Evolutionary conservation across 257 asterid species (phyloP).

Genomic region (Forsythia viridissima): DNA sequence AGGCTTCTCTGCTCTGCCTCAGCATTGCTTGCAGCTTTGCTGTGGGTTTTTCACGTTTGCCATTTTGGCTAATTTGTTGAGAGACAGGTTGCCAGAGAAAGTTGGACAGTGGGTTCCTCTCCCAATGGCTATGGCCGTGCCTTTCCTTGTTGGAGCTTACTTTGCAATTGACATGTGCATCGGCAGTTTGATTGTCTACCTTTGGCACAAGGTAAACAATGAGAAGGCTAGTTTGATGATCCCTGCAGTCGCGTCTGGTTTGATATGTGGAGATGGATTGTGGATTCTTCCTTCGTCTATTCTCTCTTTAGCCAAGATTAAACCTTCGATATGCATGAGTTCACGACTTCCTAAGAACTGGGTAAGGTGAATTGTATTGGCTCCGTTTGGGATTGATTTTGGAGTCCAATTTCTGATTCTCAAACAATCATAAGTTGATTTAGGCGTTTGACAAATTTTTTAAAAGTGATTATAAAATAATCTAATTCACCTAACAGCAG

Average conservation of each 20-base stretch:
- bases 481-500: too few species aligned
- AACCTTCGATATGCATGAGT: constrained; percentile 49
- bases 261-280: constrained; percentile 55
- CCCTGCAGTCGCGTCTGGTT: constrained; percentile 54
- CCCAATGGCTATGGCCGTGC: constrained; percentile 59
- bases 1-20: constrained; percentile 53
- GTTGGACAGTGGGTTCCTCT: constrained; percentile 43
- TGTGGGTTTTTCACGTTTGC: constrained; percentile 47
- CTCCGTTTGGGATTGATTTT: too few species aligned
- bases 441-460: too few species aligned
- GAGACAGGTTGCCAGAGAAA: constrained; percentile 32
- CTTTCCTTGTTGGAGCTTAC: constrained; percentile 45
- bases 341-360: constrained; percentile 1
- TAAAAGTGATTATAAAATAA: too few species aligned
- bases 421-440: too few species aligned
- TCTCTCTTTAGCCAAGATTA: constrained; percentile 47
- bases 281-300: constrained; percentile 52
- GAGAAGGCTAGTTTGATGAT: constrained; percentile 37
- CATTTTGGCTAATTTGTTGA: constrained; percentile 31
- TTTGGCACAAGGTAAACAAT: constrained; percentile 37
- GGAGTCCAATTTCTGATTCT: too few species aligned
- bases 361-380: background rate
- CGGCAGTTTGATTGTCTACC: constrained; percentile 45
- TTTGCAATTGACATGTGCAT: constrained; percentile 57
- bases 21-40: constrained; percentile 46